Percentiles rank a stretch among this genome's conserved stretches.
Conservation (phyloP, 2,329 filamentous ascomycete species). For the Talaromyces funiculosus region DNA sequence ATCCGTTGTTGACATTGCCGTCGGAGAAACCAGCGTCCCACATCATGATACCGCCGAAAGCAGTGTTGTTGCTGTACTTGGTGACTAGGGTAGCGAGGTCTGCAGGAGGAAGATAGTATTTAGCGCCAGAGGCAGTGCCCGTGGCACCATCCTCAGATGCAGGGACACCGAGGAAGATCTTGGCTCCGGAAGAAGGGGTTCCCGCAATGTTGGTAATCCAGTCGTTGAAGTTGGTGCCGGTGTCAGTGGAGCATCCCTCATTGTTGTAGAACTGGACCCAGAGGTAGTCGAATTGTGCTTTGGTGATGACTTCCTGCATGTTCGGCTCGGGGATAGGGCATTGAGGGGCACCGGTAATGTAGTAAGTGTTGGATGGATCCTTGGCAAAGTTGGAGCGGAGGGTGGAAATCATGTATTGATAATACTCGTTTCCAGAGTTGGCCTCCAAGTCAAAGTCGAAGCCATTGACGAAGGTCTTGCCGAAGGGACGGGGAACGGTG, state of each 20-base stretch:
- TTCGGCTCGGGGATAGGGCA: slow-evolving; percentile 46
- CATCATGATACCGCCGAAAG: slow-evolving; percentile 56
- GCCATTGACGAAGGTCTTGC: slow-evolving; percentile 45
- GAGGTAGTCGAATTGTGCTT: slow-evolving; percentile 47
- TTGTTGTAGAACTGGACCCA: slow-evolving; percentile 56
- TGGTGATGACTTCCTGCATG: slow-evolving; percentile 41
- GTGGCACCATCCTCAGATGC: slow-evolving; percentile 28
- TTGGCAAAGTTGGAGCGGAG: slow-evolving; percentile 40
- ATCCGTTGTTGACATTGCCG: slow-evolving; percentile 41
- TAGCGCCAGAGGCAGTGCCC: slow-evolving; percentile 12
- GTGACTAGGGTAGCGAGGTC: slow-evolving; percentile 44
- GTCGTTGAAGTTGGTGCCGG: slow-evolving; percentile 41
- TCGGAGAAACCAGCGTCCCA: slow-evolving; percentile 52
- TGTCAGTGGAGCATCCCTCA: slow-evolving; percentile 43
- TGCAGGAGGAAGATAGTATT: slow-evolving; percentile 43
- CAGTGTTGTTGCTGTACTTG: slow-evolving; percentile 35
- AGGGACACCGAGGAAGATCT: slow-evolving; percentile 51
- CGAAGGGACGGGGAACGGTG: slow-evolving; percentile 47
- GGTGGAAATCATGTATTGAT: slow-evolving; percentile 41
- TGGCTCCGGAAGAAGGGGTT: slow-evolving; percentile 40
- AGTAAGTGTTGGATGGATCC: slow-evolving; percentile 37
- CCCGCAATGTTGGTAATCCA: slow-evolving; percentile 40
- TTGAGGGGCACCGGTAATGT: slow-evolving; percentile 51
- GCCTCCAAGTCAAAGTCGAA: slow-evolving; percentile 50
- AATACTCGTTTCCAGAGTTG: slow-evolving; percentile 31